These are phyloP conservation scores for Schizophyllum amplum DNA, from an alignment of 1,284 basidiomycete genomes.

Conservation along the genomic window DNA sequence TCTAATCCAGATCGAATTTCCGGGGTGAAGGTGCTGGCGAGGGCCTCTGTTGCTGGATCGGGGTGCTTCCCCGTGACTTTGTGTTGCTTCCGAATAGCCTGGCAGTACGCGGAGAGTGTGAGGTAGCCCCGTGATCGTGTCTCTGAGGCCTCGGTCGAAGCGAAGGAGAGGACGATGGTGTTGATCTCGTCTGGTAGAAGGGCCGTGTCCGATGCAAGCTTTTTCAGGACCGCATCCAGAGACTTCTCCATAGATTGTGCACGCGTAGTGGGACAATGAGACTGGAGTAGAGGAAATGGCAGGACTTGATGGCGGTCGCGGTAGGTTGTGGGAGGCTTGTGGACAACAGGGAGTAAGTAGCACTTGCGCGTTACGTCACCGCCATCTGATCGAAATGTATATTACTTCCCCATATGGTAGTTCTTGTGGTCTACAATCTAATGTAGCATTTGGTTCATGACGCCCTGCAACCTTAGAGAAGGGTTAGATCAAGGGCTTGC, in stretches of 20 bases:
- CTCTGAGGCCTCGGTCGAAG: constrained; percentile 33
- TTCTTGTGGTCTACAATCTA: no score
- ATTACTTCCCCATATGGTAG: no score
- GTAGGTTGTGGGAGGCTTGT: no score
- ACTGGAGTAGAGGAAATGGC: no score
- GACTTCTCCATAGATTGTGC: not conserved
- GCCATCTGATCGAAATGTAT: no score
- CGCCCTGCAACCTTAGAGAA: no score
- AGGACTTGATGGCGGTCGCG: no score
- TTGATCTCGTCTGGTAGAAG: constrained; percentile 48
- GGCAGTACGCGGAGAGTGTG: constrained; percentile 55
- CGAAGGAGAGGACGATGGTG: constrained; percentile 47
- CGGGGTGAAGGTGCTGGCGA: constrained; percentile 42
- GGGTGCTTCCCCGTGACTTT: constrained; percentile 24
- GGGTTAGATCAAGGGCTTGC: no score
- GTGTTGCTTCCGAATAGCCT: constrained; percentile 37
- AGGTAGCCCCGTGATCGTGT: constrained; percentile 61
- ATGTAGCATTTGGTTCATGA: no score
- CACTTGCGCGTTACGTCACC: no score
- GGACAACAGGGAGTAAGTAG: no score
- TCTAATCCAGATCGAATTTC: constrained; percentile 37
- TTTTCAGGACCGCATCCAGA: constrained; percentile 28
- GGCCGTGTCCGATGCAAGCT: constrained; percentile 19
- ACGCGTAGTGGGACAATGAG: not conserved
- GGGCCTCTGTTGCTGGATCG: constrained; percentile 39